Conservation (phyloP, 768 basidiomycete genomes). For the Leccinellum rugosiceps region DNA sequence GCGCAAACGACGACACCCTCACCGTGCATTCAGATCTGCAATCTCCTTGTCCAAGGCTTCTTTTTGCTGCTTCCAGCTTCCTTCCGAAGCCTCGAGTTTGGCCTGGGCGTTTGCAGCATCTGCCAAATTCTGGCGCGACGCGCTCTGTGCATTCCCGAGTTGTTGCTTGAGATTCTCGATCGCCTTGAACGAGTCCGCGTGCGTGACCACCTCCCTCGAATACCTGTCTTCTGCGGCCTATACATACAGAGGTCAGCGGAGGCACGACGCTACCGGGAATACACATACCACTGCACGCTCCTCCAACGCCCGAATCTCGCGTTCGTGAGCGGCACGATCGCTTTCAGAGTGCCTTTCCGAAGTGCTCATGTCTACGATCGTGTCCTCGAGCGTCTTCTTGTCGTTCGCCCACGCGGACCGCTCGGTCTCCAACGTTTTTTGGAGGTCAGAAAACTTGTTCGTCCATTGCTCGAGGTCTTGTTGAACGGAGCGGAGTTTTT, state of each 20-base stretch:
- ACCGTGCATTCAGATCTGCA: slow-evolving; percentile 69
- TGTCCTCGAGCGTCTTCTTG: slow-evolving; percentile 78
- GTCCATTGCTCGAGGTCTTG: slow-evolving; percentile 50
- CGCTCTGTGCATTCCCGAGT: slow-evolving; percentile 47
- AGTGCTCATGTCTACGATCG: slow-evolving; percentile 75
- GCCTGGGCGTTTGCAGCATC: slow-evolving; percentile 72
- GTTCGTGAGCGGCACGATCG: slow-evolving; percentile 61
- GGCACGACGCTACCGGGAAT: neutral
- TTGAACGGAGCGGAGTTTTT: slow-evolving; percentile 52
- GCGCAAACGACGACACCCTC: slow-evolving; percentile 12
- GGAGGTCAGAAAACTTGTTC: slow-evolving; percentile 53
- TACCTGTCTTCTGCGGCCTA: slow-evolving; percentile 80
- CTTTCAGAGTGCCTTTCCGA: slow-evolving; percentile 67
- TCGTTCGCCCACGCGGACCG: slow-evolving; percentile 70
- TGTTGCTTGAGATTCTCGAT: slow-evolving; percentile 65
- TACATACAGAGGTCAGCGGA: neutral
- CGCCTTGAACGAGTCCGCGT: slow-evolving; percentile 80
- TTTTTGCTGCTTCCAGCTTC: slow-evolving; percentile 79
- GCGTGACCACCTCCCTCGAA: slow-evolving; percentile 74
- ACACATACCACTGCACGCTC: slow-evolving; percentile 60
- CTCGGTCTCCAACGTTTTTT: slow-evolving; percentile 65
- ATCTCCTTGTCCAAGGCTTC: slow-evolving; percentile 77
- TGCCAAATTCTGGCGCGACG: slow-evolving; percentile 56
- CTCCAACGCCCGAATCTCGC: slow-evolving; percentile 62
- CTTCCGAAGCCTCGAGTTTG: slow-evolving; percentile 67